phyloP scores from a whole-genome alignment of 2,329 filamentous ascomycete species.

The Apiospora saccharicola region DNA sequence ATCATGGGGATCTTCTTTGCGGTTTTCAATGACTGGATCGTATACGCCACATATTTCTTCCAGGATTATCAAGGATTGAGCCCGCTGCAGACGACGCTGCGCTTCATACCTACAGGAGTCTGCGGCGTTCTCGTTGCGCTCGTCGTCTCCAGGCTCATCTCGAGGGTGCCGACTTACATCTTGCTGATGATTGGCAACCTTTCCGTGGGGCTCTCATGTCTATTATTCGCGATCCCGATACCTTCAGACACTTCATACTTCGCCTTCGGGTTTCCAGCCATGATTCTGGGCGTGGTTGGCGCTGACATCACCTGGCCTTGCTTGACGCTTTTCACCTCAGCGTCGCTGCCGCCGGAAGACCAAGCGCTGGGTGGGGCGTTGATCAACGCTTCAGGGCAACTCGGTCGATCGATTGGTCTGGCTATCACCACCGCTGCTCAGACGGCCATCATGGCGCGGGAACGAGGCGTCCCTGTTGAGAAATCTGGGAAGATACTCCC shows the following conservation, averaged over 20 bases:
- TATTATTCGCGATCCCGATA: slow-evolving; percentile 72
- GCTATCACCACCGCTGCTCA: slow-evolving; percentile 72
- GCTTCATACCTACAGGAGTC: slow-evolving; percentile 72
- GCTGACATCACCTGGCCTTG: slow-evolving; percentile 73
- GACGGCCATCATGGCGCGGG: slow-evolving; percentile 64
- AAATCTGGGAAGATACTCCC: slow-evolving; percentile 49
- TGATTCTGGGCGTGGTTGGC: slow-evolving; percentile 70
- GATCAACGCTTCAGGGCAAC: slow-evolving; percentile 70
- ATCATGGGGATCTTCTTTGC: slow-evolving; percentile 73
- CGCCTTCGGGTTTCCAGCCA: slow-evolving; percentile 71
- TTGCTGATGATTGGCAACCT: slow-evolving; percentile 66
- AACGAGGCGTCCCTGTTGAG: slow-evolving; percentile 52
- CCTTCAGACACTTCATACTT: slow-evolving; percentile 68
- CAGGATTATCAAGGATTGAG: slow-evolving; percentile 70
- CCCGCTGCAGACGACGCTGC: slow-evolving; percentile 71
- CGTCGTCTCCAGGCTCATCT: slow-evolving; percentile 62
- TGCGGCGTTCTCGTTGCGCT: slow-evolving; percentile 65
- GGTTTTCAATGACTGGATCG: slow-evolving; percentile 71
- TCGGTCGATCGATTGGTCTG: slow-evolving; percentile 71
- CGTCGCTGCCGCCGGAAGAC: slow-evolving; percentile 66
- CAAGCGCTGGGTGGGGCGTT: slow-evolving; percentile 73
- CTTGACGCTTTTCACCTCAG: slow-evolving; percentile 71
- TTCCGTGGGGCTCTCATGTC: slow-evolving; percentile 59
- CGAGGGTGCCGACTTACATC: slow-evolving; percentile 63
- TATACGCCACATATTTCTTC: slow-evolving; percentile 75